A percentile compares a stretch with the other conserved stretches of the same genome.
These are phyloP conservation scores for Boletus subluridellus DNA, from an alignment of 1,284 basidiomycete genomes.

Conservation along the genomic window DNA sequence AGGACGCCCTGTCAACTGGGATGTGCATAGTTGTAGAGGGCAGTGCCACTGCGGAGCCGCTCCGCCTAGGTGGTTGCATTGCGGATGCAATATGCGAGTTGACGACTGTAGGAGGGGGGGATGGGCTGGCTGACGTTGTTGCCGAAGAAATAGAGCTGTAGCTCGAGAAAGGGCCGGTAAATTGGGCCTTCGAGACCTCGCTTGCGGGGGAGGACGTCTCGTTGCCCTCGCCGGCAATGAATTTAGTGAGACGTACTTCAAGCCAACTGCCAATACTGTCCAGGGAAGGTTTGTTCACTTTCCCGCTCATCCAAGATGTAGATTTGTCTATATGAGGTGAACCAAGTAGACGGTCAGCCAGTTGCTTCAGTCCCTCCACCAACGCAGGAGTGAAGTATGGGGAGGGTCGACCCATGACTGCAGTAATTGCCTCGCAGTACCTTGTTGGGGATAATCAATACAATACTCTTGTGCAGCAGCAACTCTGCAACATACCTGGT, in stretches of 20 bases:
- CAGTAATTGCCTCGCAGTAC: conserved; percentile 91
- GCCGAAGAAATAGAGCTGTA: conserved; percentile 91
- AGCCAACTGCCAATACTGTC: conserved; percentile 92
- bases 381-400: conserved; percentile 68
- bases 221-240: conserved; percentile 86
- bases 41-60: conserved; percentile 63
- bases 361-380: conserved; percentile 73
- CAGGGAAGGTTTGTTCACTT: conserved; percentile 83
- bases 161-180: conserved; percentile 86
- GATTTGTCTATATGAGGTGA: conserved; percentile 70
- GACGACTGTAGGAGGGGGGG: conserved; percentile 60
- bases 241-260: conserved; percentile 91
- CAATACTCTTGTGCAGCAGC: background rate
- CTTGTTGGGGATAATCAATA: conserved; percentile 41
- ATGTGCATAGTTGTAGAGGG: conserved; percentile 43
- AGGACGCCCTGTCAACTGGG: conserved; percentile 66
- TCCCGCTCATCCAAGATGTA: conserved; percentile 78
- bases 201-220: conserved; percentile 44
- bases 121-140: conserved; percentile 65
- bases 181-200: conserved; percentile 42
- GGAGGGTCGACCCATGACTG: conserved; percentile 62
- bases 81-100: conserved; percentile 43
- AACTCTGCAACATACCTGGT: conserved; percentile 51
- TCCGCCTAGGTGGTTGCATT: conserved; percentile 47
- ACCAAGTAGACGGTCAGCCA: conserved; percentile 80